These are phyloP conservation scores for Cerrena zonata DNA, from an alignment of 1,284 basidiomycete genomes.

Conservation along the genomic window DNA sequence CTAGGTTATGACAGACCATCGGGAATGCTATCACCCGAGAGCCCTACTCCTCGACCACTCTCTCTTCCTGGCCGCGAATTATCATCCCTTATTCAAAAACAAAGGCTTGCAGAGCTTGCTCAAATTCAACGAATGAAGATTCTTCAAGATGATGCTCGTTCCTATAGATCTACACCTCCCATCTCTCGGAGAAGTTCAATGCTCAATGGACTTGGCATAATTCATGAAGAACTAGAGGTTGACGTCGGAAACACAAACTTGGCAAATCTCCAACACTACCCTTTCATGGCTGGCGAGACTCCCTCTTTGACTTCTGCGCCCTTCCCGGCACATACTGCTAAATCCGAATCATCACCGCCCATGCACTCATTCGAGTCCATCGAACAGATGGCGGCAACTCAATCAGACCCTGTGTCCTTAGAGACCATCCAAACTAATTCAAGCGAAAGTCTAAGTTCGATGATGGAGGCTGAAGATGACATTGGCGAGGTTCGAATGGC, in stretches of 20 bases:
- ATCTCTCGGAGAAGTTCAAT: constrained; percentile 1
- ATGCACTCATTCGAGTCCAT: background rate
- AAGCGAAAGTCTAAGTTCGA: background rate
- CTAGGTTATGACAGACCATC: background rate
- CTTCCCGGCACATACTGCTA: background rate
- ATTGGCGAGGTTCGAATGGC: constrained; percentile 11
- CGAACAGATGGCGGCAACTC: background rate
- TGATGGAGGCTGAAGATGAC: constrained; percentile 5
- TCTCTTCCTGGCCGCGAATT: constrained; percentile 7
- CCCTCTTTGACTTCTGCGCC: background rate
- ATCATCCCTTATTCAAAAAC: constrained; percentile 11
- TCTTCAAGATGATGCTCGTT: constrained; percentile 3
- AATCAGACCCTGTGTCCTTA: background rate
- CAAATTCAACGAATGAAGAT: constrained; percentile 16
- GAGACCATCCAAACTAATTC: background rate
- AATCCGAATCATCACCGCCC: background rate
- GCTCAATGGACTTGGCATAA: constrained; percentile 10
- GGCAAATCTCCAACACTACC: constrained; percentile 10
- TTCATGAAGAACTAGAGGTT: constrained; percentile 10
- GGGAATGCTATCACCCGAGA: background rate
- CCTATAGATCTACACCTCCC: background rate
- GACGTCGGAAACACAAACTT: constrained; percentile 14
- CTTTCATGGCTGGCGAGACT: constrained; percentile 5
- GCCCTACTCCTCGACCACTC: constrained; percentile 7
- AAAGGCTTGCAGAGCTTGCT: constrained; percentile 14